Evolutionary conservation across 2,329 filamentous ascomycete species (phyloP), one percentile per base, ranked within the genome.

Genomic region (Meredithiella fracta): DNA sequence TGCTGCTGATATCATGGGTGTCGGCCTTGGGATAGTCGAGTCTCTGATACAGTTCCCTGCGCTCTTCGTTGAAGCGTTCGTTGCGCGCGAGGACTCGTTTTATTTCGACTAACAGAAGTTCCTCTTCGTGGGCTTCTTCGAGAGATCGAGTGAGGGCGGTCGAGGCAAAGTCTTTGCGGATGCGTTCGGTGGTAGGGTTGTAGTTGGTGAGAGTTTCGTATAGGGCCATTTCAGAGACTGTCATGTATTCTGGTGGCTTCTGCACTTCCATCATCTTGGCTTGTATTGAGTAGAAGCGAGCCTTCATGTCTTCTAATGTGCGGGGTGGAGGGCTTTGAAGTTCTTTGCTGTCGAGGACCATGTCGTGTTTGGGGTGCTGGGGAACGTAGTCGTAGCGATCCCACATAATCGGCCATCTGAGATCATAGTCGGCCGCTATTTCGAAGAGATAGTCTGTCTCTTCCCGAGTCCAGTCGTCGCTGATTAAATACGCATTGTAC

Each of bases 371-470:
- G 1, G 69, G 67, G 1, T 69, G 65, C 29, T 71, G 69, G 2
- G 76, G 73, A 3, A 66, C 69, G 66, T 79, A 94, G 55, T 94
- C 86, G 70, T 96, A 98, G 58, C 91, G 85, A 67, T 98, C 92
- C 74, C 84, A 87, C 59, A 98, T 86, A 15, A 97, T 68, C 2
- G 91, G 78, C 89, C 92, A 98, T 62, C 92, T 83, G 59, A 95
- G 75, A 64, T 94, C 88, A 65, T 82, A 95, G 50, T 90, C 84
- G 57, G 76, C 76, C 14, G 80, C 86, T 37, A 91, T 67, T 2
- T 79, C 72, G 65, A 97, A 77, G 60, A 98, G 70, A 65, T 96
- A 96, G 65, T 96, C 89, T 7, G 92, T 98, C 69, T 98, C 92
- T 63, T 92, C 84, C 64, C 85, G 87, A 14, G 85, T 83, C 92